Evolutionary conservation across 2,329 filamentous ascomycete genomes (phyloP).

Genomic region (Myrmaecium sp.): DNA sequence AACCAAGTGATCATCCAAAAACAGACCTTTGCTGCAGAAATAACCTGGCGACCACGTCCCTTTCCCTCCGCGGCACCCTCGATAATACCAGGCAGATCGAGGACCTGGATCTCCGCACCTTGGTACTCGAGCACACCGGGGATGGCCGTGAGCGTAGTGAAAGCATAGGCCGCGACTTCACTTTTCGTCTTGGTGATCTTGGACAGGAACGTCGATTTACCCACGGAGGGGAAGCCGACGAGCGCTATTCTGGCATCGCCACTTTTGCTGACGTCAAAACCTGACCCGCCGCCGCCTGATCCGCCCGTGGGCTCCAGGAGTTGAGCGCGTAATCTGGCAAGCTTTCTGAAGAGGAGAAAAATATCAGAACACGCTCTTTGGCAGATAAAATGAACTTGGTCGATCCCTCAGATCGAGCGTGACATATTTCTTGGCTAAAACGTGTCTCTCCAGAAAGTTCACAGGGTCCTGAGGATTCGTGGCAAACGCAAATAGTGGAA

Average conservation of each 20-base stretch:
- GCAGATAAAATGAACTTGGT: too few relatives aligned
- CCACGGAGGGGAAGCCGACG: slow-evolving; percentile 96
- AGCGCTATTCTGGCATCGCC: slow-evolving; percentile 93
- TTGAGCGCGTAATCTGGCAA: slow-evolving; percentile 84
- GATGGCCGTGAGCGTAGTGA: slow-evolving; percentile 94
- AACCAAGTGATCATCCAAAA: neutral
- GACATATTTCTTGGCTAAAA: too few relatives aligned
- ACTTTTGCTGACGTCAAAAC: slow-evolving; percentile 82
- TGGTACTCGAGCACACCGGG: slow-evolving; percentile 95
- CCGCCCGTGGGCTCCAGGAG: slow-evolving; percentile 79
- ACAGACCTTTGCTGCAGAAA: slow-evolving; percentile 71
- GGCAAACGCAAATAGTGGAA: too few relatives aligned
- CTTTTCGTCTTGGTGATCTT: slow-evolving; percentile 98
- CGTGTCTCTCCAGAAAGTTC: too few relatives aligned
- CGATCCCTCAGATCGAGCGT: too few relatives aligned
- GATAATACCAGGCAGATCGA: slow-evolving; percentile 96
- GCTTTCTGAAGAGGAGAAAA: slow-evolving; percentile 48
- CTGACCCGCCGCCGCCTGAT: slow-evolving; percentile 61
- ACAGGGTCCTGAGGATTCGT: too few relatives aligned
- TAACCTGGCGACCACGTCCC: slow-evolving; percentile 87
- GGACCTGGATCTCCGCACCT: slow-evolving; percentile 91
- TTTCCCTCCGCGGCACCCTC: slow-evolving; percentile 94
- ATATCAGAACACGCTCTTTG: neutral
- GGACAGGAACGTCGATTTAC: slow-evolving; percentile 96
- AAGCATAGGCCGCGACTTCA: slow-evolving; percentile 88